A percentile compares a stretch with the other conserved stretches of the same genome.
Evolutionary conservation across 225 moss, liverwort and hornwort genomes (phyloP).

Genomic region (Marchantia paleacea): DNA sequence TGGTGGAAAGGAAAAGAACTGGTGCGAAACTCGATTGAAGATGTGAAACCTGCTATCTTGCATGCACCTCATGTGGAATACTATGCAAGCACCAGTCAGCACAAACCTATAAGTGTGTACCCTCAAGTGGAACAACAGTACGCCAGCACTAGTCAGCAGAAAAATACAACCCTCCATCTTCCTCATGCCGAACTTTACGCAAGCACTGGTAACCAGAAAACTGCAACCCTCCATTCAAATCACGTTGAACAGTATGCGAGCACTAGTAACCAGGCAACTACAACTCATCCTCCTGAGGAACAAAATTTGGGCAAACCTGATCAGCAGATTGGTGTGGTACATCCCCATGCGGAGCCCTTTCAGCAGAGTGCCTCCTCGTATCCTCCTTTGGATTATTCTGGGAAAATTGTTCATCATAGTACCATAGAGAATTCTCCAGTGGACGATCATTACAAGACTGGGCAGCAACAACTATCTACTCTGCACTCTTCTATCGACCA

Average conservation of each 20-base stretch:
- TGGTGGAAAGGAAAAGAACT: conserved; percentile 51
- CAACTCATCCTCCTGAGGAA: background rate
- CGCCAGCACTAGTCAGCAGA: conserved; percentile 21
- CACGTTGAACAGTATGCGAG: conserved; percentile 2
- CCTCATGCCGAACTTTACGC: background rate
- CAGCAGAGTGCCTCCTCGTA: background rate
- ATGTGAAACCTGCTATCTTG: conserved; percentile 19
- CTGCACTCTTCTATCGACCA: background rate
- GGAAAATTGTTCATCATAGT: background rate
- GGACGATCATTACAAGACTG: background rate
- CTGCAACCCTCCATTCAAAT: conserved; percentile 37
- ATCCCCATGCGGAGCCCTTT: background rate
- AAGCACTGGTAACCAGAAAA: conserved; percentile 1
- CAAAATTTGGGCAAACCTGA: background rate
- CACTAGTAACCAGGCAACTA: background rate
- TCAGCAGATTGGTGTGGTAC: conserved; percentile 1
- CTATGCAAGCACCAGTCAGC: conserved; percentile 17
- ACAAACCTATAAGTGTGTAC: conserved; percentile 12
- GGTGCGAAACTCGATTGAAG: conserved; percentile 16
- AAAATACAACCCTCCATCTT: conserved; percentile 8
- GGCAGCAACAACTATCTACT: background rate
- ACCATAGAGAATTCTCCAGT: too few species aligned
- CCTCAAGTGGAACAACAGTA: conserved; percentile 3
- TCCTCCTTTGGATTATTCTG: conserved; percentile 1
- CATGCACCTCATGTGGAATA: background rate